phyloP scores from a whole-genome alignment of 2,329 filamentous ascomycete genomes.

The Alternaria rosae region DNA sequence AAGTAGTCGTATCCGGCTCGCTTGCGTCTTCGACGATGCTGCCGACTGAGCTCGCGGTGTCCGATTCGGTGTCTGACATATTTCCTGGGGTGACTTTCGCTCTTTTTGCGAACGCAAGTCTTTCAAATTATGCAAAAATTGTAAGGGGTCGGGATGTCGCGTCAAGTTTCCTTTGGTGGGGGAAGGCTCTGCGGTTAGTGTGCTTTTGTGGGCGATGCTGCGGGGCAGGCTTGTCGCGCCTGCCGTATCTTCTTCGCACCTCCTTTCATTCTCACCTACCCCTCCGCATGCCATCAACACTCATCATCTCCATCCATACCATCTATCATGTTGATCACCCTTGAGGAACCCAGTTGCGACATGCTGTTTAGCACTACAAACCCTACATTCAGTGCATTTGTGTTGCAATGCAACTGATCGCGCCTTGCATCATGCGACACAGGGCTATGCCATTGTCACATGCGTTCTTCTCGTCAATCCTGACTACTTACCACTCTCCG shows the following conservation, averaged over 20 bases:
- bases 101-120: neutral
- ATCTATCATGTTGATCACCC: neutral
- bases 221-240: conserved; percentile 31
- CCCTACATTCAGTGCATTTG: too few relatives aligned
- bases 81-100: neutral
- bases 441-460: accelerated
- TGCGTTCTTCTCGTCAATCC: neutral
- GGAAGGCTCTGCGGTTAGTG: conserved; percentile 35
- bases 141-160: neutral
- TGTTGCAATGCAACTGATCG: neutral
- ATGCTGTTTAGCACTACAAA: neutral
- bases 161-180: conserved; percentile 18
- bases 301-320: neutral
- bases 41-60: conserved; percentile 43
- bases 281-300: neutral
- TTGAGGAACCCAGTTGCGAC: neutral
- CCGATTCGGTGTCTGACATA: conserved; percentile 44
- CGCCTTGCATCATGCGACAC: neutral
- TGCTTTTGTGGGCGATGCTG: conserved; percentile 40
- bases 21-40: conserved; percentile 46
- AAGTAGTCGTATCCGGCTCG: conserved; percentile 45
- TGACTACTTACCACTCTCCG: accelerated
- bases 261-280: neutral
- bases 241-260: conserved; percentile 18
- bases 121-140: neutral